Evolutionary conservation across 495 filamentous ascomycete species (phyloP).

Genomic region (Daldinia caldariorum): DNA sequence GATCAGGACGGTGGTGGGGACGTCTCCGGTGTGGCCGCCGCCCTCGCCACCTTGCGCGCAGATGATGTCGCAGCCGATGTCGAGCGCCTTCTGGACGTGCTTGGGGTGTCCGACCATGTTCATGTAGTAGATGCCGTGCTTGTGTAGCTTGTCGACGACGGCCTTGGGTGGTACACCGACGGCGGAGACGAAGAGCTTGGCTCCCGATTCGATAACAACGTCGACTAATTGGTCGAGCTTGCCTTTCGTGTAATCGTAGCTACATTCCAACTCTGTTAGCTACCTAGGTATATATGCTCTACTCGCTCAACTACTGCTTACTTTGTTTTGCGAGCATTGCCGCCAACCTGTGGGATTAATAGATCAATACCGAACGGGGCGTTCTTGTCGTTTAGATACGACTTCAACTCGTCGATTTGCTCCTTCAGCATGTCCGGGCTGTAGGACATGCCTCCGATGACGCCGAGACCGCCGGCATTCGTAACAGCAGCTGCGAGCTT

Average conservation of each 20-base stretch:
- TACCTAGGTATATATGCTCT: slow-evolving; percentile 7
- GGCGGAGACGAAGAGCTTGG: slow-evolving; percentile 94
- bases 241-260: slow-evolving; percentile 99
- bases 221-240: slow-evolving; percentile 92
- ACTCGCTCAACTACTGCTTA: slow-evolving; percentile 54
- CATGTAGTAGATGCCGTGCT: slow-evolving; percentile 91
- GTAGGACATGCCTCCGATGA: slow-evolving; percentile 96
- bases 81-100: slow-evolving; percentile 93
- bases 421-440: slow-evolving; percentile 96
- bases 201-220: slow-evolving; percentile 90
- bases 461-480: slow-evolving; percentile 95
- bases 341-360: slow-evolving; percentile 92
- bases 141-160: slow-evolving; percentile 90
- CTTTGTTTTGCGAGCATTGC: slow-evolving; percentile 94
- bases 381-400: slow-evolving; percentile 88
- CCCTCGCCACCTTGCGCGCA: slow-evolving; percentile 94
- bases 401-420: slow-evolving; percentile 94
- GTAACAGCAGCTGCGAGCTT: slow-evolving; percentile 97
- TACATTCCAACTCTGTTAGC: slow-evolving; percentile 50
- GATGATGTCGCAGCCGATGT: slow-evolving; percentile 88
- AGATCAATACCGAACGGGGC: slow-evolving; percentile 99
- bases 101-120: slow-evolving; percentile 99
- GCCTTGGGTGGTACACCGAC: slow-evolving; percentile 91
- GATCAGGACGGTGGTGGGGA: slow-evolving; percentile 88
- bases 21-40: slow-evolving; percentile 90